phyloP scores from a whole-genome alignment of 1,284 basidiomycete genomes.

The Polyporus tsugae region DNA sequence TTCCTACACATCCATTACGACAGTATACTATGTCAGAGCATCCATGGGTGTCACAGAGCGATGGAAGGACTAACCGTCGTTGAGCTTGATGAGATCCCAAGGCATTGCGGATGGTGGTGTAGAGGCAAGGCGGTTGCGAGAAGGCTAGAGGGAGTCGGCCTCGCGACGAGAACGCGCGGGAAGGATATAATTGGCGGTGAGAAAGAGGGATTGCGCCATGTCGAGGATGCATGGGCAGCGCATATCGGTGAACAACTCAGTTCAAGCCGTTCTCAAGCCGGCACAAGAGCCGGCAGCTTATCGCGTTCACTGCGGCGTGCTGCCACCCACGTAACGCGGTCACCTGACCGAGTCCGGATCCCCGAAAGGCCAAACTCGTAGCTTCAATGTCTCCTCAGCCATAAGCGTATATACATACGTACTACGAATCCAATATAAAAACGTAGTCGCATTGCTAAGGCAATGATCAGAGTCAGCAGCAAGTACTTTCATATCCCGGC shows the following conservation, averaged over 20 bases:
- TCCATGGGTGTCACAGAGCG: background rate
- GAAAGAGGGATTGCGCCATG: slow-evolving; percentile 20
- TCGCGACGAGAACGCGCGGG: background rate
- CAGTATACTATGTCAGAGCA: background rate
- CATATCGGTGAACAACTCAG: background rate
- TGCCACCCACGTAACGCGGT: background rate
- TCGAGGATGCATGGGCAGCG: background rate
- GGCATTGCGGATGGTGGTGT: slow-evolving; percentile 49
- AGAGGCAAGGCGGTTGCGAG: slow-evolving; percentile 6
- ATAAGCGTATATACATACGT: background rate
- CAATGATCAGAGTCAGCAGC: no score
- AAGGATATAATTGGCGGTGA: slow-evolving; percentile 16
- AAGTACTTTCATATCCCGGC: no score
- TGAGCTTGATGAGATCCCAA: slow-evolving; percentile 54
- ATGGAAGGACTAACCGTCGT: slow-evolving; percentile 53
- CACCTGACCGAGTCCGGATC: slow-evolving; percentile 9
- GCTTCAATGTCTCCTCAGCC: background rate
- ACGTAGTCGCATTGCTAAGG: no score
- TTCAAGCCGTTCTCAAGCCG: slow-evolving; percentile 1
- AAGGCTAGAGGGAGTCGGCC: background rate
- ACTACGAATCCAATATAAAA: background rate
- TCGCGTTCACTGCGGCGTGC: background rate
- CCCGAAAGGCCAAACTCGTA: background rate
- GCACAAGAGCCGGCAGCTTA: no score
- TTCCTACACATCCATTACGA: slow-evolving; percentile 41